Percentiles rank a stretch among this genome's conserved stretches.
Conservation (phyloP, 352 stramenopile species). For the Globisporangium acanthophoron region DNA sequence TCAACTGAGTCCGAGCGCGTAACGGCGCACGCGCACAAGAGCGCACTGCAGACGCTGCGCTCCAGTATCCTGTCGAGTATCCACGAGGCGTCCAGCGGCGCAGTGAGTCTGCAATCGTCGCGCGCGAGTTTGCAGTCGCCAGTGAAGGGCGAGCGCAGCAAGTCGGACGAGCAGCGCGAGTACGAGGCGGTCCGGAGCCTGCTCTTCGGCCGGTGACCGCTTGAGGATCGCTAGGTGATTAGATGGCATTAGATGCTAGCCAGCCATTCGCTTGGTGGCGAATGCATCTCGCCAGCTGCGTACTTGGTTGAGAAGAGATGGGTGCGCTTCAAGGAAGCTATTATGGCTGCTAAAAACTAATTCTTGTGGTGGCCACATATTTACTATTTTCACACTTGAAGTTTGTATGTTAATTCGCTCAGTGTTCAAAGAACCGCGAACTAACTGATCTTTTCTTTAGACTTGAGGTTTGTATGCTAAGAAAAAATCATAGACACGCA, state of each 20-base stretch:
- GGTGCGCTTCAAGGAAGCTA: too few species aligned
- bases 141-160: slow-evolving; percentile 6
- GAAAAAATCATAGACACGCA: not conserved
- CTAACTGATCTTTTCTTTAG: not conserved
- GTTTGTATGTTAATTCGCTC: not conserved
- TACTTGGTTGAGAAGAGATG: too few species aligned
- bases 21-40: not conserved
- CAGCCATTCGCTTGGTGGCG: too few species aligned
- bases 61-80: slow-evolving; percentile 17
- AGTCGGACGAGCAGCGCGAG: slow-evolving; percentile 53
- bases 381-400: not conserved
- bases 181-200: slow-evolving; percentile 52
- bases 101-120: not conserved
- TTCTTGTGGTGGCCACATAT: too few species aligned
- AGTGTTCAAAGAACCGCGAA: not conserved
- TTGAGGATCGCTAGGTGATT: too few species aligned
- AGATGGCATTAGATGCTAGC: too few species aligned
- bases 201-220: slow-evolving; percentile 26
- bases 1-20: not conserved
- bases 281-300: too few species aligned
- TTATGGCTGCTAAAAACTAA: too few species aligned
- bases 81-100: slow-evolving; percentile 1
- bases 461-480: not conserved
- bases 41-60: slow-evolving; percentile 9
- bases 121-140: slow-evolving; percentile 6